phyloP scores from a whole-genome alignment of 1,139 yeast genomes.

The Zygoascus meyerae region DNA sequence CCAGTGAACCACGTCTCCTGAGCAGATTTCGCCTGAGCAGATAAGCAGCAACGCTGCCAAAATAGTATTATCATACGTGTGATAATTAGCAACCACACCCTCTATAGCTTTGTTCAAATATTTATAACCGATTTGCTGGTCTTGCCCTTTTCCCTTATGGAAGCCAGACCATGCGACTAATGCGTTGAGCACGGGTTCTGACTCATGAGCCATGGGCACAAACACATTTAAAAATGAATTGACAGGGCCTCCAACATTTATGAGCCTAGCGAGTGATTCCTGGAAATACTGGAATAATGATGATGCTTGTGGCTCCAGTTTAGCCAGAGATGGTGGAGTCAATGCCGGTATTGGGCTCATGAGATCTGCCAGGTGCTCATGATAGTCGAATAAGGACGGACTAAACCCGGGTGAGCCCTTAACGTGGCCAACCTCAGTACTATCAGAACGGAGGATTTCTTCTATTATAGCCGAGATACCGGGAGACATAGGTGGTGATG shows the following conservation, averaged over 20 bases:
- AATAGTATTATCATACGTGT: constrained; percentile 35
- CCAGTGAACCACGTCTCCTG: constrained; percentile 29
- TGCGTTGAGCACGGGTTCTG: constrained; percentile 61
- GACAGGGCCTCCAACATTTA: constrained; percentile 56
- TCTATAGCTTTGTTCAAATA: constrained; percentile 32
- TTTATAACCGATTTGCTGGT: constrained; percentile 29
- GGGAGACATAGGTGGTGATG: neutral
- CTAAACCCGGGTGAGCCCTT: neutral
- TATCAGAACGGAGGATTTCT: neutral
- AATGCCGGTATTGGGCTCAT: neutral
- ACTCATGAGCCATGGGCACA: constrained; percentile 68
- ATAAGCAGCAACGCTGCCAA: constrained; percentile 62
- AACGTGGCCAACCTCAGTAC: neutral
- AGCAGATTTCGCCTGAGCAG: constrained; percentile 31
- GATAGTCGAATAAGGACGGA: neutral
- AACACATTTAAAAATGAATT: constrained; percentile 70
- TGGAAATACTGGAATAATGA: constrained; percentile 61
- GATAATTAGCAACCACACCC: constrained; percentile 19
- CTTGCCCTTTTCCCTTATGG: constrained; percentile 42
- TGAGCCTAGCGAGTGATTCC: constrained; percentile 50
- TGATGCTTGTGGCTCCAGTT: constrained; percentile 41
- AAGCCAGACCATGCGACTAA: constrained; percentile 76
- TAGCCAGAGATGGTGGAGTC: neutral
- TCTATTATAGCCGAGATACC: neutral
- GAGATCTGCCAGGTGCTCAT: constrained; percentile 1